These are phyloP conservation scores for Exophiala phaeomuriformis DNA, from an alignment of 2,329 filamentous ascomycete species.

Conservation along the genomic window DNA sequence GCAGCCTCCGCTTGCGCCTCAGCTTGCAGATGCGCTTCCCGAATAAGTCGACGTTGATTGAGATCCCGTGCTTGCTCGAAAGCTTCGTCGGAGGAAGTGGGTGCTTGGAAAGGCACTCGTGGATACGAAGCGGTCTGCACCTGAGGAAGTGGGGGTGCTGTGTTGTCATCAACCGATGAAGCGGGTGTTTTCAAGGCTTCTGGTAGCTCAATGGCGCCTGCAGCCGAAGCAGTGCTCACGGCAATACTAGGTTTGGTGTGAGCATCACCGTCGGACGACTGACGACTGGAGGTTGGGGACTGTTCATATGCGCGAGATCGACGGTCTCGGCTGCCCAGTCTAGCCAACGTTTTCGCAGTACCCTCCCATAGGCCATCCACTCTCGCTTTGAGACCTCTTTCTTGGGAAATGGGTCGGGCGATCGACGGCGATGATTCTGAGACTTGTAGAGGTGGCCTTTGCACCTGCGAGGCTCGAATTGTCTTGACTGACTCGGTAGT, in stretches of 20 bases:
- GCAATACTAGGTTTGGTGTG: slow-evolving; percentile 39
- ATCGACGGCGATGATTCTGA: slow-evolving; percentile 8
- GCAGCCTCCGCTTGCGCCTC: slow-evolving; percentile 9
- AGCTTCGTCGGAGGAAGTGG: slow-evolving; percentile 23
- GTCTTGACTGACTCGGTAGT: slow-evolving; percentile 43
- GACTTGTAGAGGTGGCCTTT: slow-evolving; percentile 16
- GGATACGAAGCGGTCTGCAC: background rate
- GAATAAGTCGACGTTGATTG: slow-evolving; percentile 27
- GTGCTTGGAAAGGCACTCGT: slow-evolving; percentile 13
- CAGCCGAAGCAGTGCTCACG: slow-evolving; percentile 39
- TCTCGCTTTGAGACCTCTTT: slow-evolving; percentile 18
- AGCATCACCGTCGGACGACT: slow-evolving; percentile 29
- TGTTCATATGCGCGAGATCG: slow-evolving; percentile 30
- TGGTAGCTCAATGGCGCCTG: slow-evolving; percentile 38
- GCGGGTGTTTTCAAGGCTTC: slow-evolving; percentile 30
- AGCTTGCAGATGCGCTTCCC: slow-evolving; percentile 22
- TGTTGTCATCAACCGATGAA: slow-evolving; percentile 11
- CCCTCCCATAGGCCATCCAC: slow-evolving; percentile 26
- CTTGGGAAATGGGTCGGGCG: slow-evolving; percentile 9
- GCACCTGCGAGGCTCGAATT: slow-evolving; percentile 33
- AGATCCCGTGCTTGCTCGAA: slow-evolving; percentile 28
- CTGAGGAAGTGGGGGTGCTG: slow-evolving; percentile 4
- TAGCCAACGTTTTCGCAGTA: slow-evolving; percentile 15
- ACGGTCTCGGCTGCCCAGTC: slow-evolving; percentile 32
- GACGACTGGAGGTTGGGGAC: slow-evolving; percentile 27